Evolutionary conservation across 257 asterid genomes (phyloP).

Genomic region (Vinca minor): DNA sequence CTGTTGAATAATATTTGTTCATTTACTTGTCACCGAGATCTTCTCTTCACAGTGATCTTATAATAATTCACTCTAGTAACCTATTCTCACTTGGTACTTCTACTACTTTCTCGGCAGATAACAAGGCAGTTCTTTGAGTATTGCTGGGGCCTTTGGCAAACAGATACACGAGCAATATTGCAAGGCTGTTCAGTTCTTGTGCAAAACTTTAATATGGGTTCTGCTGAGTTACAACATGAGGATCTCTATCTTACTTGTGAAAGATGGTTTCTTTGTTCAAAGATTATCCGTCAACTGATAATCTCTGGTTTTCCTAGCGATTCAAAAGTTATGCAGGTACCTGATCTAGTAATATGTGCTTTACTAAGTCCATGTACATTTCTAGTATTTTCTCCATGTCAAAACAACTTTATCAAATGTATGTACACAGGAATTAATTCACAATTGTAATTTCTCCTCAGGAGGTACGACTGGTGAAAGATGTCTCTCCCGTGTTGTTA

Average conservation of each 20-base stretch:
- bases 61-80: conserved; percentile 1
- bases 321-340: conserved; percentile 66
- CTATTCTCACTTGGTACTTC: conserved; percentile 21
- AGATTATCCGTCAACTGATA: conserved; percentile 71
- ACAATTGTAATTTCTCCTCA: conserved; percentile 20
- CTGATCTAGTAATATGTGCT: conserved; percentile 3
- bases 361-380: conserved; percentile 6
- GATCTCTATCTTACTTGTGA: conserved; percentile 80
- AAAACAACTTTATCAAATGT: neutral
- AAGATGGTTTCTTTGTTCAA: conserved; percentile 94
- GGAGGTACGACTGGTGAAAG: conserved; percentile 94
- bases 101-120: conserved; percentile 62
- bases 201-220: conserved; percentile 39
- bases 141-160: conserved; percentile 99
- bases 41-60: neutral
- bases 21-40: neutral
- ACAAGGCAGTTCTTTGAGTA: conserved; percentile 86
- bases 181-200: conserved; percentile 68
- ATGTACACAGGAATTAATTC: neutral
- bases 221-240: conserved; percentile 55
- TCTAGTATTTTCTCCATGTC: conserved; percentile 7
- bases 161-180: conserved; percentile 68
- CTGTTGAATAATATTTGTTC: neutral
- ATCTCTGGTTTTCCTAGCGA: conserved; percentile 85
- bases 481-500: conserved; percentile 75